Evolutionary conservation across 1,284 basidiomycete genomes (phyloP), one percentile per base, ranked within the genome.

Genomic region (Ceratobasidium sp.): DNA sequence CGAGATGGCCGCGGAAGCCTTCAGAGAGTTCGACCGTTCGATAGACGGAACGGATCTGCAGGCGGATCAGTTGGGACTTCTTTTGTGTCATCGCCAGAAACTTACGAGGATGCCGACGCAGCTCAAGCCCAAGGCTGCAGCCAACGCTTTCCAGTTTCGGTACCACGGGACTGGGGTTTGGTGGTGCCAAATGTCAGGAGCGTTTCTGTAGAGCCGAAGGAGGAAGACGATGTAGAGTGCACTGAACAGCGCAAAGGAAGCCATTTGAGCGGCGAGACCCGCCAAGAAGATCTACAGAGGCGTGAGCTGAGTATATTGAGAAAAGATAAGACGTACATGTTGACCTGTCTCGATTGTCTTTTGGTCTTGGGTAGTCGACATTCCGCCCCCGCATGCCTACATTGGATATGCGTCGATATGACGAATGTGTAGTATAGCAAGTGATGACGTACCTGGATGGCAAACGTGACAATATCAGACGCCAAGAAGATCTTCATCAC

Each of bases 381-480:
- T 74, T 41, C 80, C 80, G 34, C 83, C 82, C 14, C 83, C 83
- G 9, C 79, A 79, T 34, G 82, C 83, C 78, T 79, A 34, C 9
- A 26, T 30, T 30, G 21, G 21, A 39, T 52, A 65, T 18, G n/a
- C 14, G 32, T 64, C 26, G 9, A 21, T 45, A 41, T 55, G 23
- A 28, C 21, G 8, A 43, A 45, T 12, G 28, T 12, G 28, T 10
- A 23, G 26, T n/a, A n/a, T 50, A 23, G 12, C 30, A 34, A 18
- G 18, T 50, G 28, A 34, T 39, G 32, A 34, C 28, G 12, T 36
- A 75, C 76, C 80, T 92, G 90, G 48, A 92, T 86, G 5, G 90
- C 79, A 81, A 92, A 92, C 0, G 89, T 92, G 10, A 83, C 81
- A 41, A 92, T 81, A 76, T 92, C 90, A 18, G 87, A 88, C 0